Evolutionary conservation across 768 basidiomycete species (phyloP).

Genomic region (Tricholoma hemisulphureum): DNA sequence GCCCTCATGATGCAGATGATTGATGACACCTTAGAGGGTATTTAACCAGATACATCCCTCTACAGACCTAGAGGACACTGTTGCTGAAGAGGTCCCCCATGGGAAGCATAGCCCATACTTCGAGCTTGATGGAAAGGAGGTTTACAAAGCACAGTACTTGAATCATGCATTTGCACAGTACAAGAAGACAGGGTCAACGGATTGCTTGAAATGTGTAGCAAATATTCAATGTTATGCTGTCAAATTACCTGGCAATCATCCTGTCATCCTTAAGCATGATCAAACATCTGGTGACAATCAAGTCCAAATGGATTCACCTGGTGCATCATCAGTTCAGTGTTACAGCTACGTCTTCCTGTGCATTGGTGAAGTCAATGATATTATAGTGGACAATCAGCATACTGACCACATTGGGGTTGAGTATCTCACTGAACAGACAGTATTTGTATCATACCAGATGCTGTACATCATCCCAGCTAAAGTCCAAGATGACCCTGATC

Average conservation of each 20-base stretch:
- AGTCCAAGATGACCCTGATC: constrained; percentile 15
- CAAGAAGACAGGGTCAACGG: background rate
- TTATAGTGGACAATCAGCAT: constrained; percentile 20
- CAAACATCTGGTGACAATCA: background rate
- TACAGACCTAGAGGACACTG: background rate
- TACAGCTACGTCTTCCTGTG: constrained; percentile 24
- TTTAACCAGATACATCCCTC: background rate
- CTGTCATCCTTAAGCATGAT: background rate
- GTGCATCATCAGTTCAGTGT: constrained; percentile 20
- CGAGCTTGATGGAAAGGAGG: background rate
- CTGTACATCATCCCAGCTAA: constrained; percentile 20
- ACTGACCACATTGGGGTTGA: constrained; percentile 14
- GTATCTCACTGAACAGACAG: constrained; percentile 17
- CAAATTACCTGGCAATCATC: background rate
- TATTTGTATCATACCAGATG: constrained; percentile 21
- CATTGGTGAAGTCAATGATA: constrained; percentile 21
- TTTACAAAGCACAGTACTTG: background rate
- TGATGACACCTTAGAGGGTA: background rate
- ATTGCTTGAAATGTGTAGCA: constrained; percentile 1
- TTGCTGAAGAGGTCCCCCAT: background rate
- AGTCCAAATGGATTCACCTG: no score
- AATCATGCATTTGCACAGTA: background rate
- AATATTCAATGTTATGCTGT: background rate
- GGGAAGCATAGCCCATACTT: background rate
- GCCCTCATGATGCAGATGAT: constrained; percentile 4